These are phyloP conservation scores for Corymbia citriodora DNA, from an alignment of 441 rosid species.

Conservation along the genomic window DNA sequence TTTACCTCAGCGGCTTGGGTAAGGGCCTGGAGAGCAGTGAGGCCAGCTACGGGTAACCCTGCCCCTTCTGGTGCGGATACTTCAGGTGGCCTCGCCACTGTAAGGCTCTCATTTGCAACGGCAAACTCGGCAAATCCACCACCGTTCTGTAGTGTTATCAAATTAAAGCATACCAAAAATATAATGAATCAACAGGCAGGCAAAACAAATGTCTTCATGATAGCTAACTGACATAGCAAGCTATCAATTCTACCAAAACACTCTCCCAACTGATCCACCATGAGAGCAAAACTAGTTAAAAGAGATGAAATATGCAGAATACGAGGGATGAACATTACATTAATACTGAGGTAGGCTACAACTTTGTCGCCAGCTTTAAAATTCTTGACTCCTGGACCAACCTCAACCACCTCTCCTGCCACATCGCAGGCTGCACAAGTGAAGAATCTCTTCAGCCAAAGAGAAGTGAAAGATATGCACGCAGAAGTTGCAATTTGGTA, in stretches of 20 bases:
- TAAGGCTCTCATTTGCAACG: conserved; percentile 48
- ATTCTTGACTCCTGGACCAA: conserved; percentile 44
- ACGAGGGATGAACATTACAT: conserved; percentile 2
- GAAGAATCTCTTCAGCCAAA: not conserved
- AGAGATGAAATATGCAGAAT: not conserved
- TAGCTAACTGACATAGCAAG: not conserved
- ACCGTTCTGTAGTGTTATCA: conserved; percentile 28
- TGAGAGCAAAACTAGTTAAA: not conserved
- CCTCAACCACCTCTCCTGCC: conserved; percentile 31
- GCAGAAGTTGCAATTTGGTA: not conserved
- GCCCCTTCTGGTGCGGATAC: conserved; percentile 73
- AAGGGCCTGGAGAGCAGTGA: conserved; percentile 63
- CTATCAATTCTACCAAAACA: not conserved
- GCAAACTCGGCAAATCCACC: conserved; percentile 71
- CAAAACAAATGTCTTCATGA: not conserved
- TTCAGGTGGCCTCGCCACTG: conserved; percentile 56
- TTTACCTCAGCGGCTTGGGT: conserved; percentile 49
- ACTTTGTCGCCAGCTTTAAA: conserved; percentile 80
- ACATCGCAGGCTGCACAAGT: conserved; percentile 28
- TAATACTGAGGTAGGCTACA: conserved; percentile 31
- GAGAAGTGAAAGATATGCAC: not conserved
- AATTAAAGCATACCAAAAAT: not conserved
- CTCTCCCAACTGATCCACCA: not conserved
- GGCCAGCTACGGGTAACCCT: conserved; percentile 53
- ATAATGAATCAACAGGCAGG: not conserved